Evolutionary conservation across 2,329 filamentous ascomycete genomes (phyloP).

Genomic region (Nothophaeocryptopus gaeumannii): DNA sequence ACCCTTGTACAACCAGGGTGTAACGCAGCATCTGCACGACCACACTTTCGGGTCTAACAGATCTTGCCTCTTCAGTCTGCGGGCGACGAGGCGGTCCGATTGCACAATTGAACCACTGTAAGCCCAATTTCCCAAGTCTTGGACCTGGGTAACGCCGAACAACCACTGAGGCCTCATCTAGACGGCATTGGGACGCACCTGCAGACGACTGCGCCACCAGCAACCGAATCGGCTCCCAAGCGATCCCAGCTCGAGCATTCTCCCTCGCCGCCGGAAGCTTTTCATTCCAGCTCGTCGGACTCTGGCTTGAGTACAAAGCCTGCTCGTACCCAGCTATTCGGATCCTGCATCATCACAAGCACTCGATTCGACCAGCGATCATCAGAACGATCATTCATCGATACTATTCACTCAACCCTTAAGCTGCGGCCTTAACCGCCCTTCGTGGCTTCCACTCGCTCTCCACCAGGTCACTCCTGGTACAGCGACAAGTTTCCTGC

Average conservation of each 20-base stretch:
- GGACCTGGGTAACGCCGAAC: slow-evolving; percentile 35
- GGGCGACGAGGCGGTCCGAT: slow-evolving; percentile 37
- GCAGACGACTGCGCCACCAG: slow-evolving; percentile 44
- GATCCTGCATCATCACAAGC: slow-evolving; percentile 28
- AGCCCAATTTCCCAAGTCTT: slow-evolving; percentile 39
- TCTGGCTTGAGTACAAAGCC: slow-evolving; percentile 38
- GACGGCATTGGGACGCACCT: slow-evolving; percentile 43
- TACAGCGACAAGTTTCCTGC: slow-evolving; percentile 26
- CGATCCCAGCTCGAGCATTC: slow-evolving; percentile 21
- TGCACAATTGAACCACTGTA: slow-evolving; percentile 31
- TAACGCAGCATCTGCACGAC: slow-evolving; percentile 49
- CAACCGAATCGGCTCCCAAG: slow-evolving; percentile 26
- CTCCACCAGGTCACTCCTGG: slow-evolving; percentile 31
- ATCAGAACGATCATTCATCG: slow-evolving; percentile 6
- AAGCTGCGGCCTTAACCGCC: slow-evolving; percentile 25
- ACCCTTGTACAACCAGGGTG: slow-evolving; percentile 35
- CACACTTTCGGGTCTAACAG: slow-evolving; percentile 44
- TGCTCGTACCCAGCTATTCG: slow-evolving; percentile 32
- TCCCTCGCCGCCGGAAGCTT: slow-evolving; percentile 25
- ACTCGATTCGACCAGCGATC: slow-evolving; percentile 21
- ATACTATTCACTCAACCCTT: slow-evolving; percentile 8
- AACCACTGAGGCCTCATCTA: slow-evolving; percentile 41
- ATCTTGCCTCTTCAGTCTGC: slow-evolving; percentile 36
- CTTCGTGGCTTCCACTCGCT: slow-evolving; percentile 34
- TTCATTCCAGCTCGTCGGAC: slow-evolving; percentile 28